Conservation (phyloP, 495 filamentous ascomycete species). For the Massariosphaeria phaeospora region DNA sequence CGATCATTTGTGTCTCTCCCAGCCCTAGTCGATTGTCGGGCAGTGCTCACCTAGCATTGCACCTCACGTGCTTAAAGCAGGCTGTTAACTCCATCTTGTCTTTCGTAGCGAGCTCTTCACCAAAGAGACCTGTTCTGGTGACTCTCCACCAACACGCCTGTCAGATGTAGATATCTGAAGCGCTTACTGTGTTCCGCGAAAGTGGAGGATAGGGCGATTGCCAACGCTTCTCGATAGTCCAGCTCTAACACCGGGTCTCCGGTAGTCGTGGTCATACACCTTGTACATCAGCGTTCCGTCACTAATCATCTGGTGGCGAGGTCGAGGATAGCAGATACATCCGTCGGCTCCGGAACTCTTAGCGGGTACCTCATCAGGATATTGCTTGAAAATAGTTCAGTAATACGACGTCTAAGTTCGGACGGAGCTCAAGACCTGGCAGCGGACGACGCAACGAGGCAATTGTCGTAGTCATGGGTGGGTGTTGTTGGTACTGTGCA, state of each 20-base stretch:
- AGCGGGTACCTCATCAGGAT: constrained; percentile 12
- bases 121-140: constrained; percentile 3
- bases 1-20: constrained; percentile 19
- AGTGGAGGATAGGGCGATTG: constrained; percentile 8
- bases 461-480: constrained; percentile 10
- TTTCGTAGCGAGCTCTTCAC: not conserved
- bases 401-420: constrained; percentile 6
- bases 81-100: not conserved
- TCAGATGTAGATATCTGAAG: constrained; percentile 13
- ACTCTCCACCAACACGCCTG: not conserved
- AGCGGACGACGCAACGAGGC: constrained; percentile 1
- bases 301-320: not conserved
- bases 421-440: not conserved
- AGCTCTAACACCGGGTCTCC: constrained; percentile 7
- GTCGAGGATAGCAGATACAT: constrained; percentile 14
- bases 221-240: constrained; percentile 10
- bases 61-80: not conserved
- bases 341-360: constrained; percentile 11
- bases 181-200: constrained; percentile 1
- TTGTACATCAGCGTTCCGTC: not conserved
- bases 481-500: constrained; percentile 9
- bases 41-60: not conserved
- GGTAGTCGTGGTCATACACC: constrained; percentile 4
- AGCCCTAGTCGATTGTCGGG: not conserved
- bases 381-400: constrained; percentile 8